These are phyloP conservation scores for Lodderomyces margitis DNA, from an alignment of 1,139 yeast species.

Conservation along the genomic window DNA sequence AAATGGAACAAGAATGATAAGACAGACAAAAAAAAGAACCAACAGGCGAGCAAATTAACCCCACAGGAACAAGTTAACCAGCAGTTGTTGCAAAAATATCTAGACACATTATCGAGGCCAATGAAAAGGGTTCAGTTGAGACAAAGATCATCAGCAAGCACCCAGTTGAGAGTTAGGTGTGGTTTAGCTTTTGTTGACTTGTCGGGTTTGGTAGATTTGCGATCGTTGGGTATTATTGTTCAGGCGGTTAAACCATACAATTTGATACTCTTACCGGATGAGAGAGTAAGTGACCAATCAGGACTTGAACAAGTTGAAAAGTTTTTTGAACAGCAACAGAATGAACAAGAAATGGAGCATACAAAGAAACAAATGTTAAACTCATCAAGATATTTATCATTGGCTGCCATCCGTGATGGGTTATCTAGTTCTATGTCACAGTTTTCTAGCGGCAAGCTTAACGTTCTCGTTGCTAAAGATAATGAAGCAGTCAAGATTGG, in stretches of 20 bases:
- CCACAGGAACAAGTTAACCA: conserved; percentile 47
- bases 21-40: conserved; percentile 11
- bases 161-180: conserved; percentile 57
- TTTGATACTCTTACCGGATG: conserved; percentile 57
- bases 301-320: conserved; percentile 23
- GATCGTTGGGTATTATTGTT: conserved; percentile 77
- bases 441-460: conserved; percentile 24
- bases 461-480: conserved; percentile 30
- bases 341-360: conserved; percentile 24
- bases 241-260: conserved; percentile 80
- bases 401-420: conserved; percentile 35
- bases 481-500: conserved; percentile 54
- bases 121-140: conserved; percentile 35
- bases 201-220: conserved; percentile 79
- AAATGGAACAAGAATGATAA: conserved; percentile 16
- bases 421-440: conserved; percentile 19
- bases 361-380: conserved; percentile 23
- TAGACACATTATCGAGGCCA: conserved; percentile 64
- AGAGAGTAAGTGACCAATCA: conserved; percentile 26
- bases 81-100: conserved; percentile 40
- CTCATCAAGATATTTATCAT: conserved; percentile 33
- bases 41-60: conserved; percentile 31
- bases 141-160: conserved; percentile 17
- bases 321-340: conserved; percentile 34
- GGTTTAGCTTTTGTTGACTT: conserved; percentile 77